Conservation (phyloP, 768 basidiomycete genomes). For the Tephrocybe sp. region DNA sequence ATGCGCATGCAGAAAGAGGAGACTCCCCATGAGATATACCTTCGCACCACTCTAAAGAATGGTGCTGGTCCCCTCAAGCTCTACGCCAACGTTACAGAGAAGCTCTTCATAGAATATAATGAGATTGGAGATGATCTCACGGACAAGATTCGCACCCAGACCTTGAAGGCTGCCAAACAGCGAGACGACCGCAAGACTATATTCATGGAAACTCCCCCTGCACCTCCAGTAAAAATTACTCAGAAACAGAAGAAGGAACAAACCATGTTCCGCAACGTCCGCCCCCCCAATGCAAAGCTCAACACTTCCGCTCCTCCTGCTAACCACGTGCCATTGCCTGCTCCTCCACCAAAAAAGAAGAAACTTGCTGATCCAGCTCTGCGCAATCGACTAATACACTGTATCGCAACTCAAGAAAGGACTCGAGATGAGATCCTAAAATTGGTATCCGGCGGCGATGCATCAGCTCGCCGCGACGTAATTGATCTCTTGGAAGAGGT, state of each 20-base stretch:
- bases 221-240: conserved; percentile 28
- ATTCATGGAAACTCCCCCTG: conserved; percentile 45
- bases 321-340: conserved; percentile 25
- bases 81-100: conserved; percentile 72
- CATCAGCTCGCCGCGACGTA: conserved; percentile 38
- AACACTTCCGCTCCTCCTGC: conserved; percentile 26
- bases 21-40: conserved; percentile 67
- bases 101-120: conserved; percentile 58
- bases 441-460: conserved; percentile 42
- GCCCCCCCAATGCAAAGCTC: conserved; percentile 26
- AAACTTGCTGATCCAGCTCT: conserved; percentile 21
- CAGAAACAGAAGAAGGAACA: conserved; percentile 40
- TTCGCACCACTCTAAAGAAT: conserved; percentile 38
- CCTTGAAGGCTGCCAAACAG: conserved; percentile 40
- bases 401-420: conserved; percentile 45
- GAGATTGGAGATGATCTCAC: conserved; percentile 50
- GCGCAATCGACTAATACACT: conserved; percentile 51
- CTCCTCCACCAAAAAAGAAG: conserved; percentile 18
- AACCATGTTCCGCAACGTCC: conserved; percentile 39
- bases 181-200: conserved; percentile 45
- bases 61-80: conserved; percentile 58
- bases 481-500: conserved; percentile 51
- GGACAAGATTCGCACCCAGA: conserved; percentile 44
- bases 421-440: conserved; percentile 48
- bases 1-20: conserved; percentile 54